phyloP scores from a whole-genome alignment of 2,329 filamentous ascomycete species.

The Botrytis sinoallii region DNA sequence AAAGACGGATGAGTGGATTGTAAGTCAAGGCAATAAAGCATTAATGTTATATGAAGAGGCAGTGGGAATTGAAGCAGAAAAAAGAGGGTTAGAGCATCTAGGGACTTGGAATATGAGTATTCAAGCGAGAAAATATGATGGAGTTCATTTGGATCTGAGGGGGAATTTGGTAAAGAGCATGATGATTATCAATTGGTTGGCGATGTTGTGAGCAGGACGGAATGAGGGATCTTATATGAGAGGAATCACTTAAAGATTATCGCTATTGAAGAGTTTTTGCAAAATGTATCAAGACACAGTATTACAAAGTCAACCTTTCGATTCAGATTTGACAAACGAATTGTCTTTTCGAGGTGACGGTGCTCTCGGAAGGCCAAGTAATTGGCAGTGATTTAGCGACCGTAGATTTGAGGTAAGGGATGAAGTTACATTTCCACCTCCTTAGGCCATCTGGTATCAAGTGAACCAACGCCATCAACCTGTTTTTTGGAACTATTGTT shows the following conservation, averaged over 20 bases:
- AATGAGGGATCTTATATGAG: not conserved
- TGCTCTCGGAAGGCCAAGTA: not conserved
- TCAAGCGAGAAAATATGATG: slow-evolving; percentile 47
- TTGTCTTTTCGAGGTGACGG: not conserved
- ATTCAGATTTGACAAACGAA: not conserved
- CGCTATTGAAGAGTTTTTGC: not conserved
- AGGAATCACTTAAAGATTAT: not conserved
- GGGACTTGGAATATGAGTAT: slow-evolving; percentile 52
- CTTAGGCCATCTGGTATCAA: not conserved
- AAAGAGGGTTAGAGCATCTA: slow-evolving; percentile 44
- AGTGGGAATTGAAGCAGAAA: slow-evolving; percentile 28
- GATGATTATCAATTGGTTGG: slow-evolving; percentile 49
- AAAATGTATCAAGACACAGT: not conserved
- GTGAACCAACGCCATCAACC: not conserved
- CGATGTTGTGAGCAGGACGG: slow-evolving; percentile 11
- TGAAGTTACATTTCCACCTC: not conserved
- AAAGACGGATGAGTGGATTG: slow-evolving; percentile 47
- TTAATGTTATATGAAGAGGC: slow-evolving; percentile 45
- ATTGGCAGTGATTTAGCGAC: not conserved
- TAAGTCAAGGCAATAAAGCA: slow-evolving; percentile 48
- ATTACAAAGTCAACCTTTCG: not conserved
- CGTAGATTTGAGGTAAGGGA: not conserved
- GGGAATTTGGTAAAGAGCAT: slow-evolving; percentile 49
- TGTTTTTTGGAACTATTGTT: not conserved
- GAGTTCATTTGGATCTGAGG: slow-evolving; percentile 47